These are phyloP conservation scores for Claviceps digitariae DNA, from an alignment of 2,329 filamentous ascomycete genomes.

Conservation along the genomic window DNA sequence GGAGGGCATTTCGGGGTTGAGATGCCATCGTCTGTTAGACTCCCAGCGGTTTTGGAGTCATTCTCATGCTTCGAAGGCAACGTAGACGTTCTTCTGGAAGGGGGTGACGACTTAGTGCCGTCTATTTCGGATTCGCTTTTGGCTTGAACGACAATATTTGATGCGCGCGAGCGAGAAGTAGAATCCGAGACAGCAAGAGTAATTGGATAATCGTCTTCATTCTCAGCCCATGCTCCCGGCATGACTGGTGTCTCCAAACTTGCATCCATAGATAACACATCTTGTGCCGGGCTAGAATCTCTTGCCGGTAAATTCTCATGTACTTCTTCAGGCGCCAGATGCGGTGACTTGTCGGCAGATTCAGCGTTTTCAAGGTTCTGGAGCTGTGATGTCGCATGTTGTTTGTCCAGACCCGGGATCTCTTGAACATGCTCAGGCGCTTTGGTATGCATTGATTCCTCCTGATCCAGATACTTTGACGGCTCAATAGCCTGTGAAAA, in stretches of 20 bases:
- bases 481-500: slow-evolving; percentile 35
- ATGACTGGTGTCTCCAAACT: slow-evolving; percentile 19
- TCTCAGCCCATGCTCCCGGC: slow-evolving; percentile 38
- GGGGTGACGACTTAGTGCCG: slow-evolving; percentile 16
- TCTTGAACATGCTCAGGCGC: not conserved
- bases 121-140: slow-evolving; percentile 8
- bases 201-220: not conserved
- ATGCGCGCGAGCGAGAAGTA: not conserved
- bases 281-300: not conserved
- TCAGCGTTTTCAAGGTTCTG: not conserved
- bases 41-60: not conserved
- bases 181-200: not conserved
- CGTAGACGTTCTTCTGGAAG: slow-evolving; percentile 14
- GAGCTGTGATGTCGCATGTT: not conserved
- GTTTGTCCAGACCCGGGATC: slow-evolving; percentile 1
- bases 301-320: too few species aligned
- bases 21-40: slow-evolving; percentile 10
- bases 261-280: not conserved
- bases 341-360: not conserved
- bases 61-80: not conserved
- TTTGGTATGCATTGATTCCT: not conserved
- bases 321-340: not conserved
- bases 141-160: not conserved
- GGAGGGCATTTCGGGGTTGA: slow-evolving; percentile 39
- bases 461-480: not conserved